Evolutionary conservation across 306 rosid species (phyloP), one percentile per base, ranked within the genome.

Genomic region (Lotus japonicus): DNA sequence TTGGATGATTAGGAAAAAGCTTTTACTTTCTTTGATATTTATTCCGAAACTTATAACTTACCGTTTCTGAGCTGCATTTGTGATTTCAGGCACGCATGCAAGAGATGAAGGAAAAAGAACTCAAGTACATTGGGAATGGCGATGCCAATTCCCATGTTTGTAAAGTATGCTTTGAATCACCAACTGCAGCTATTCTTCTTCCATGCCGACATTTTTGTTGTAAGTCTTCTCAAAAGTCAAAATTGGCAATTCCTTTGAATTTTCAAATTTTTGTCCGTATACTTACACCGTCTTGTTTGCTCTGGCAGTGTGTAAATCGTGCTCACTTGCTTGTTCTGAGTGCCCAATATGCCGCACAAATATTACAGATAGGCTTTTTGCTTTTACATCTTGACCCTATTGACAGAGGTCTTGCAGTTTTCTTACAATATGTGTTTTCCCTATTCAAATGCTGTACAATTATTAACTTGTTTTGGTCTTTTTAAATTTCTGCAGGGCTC

Each of bases 171-270:
- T 94, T 88, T 67, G 98, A 90, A 78, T 79, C 90, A 69, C 96
- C 96, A 11, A 94, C 98, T 7, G 96, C 97, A 38, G 98, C 97
- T 66, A 90, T 94, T 79, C 96, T 94, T 69, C 89, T 94, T 59
- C 98, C 98, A 31, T 94, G 98, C 80, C 89, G 98, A 33, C 98
- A 94, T 83, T 94, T 94, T 88, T 90, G 97, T 78, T 79, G 98
- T 94, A 85, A 88, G 98, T 77, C 58, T 57, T 50, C 14, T 71
- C 45, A 3, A 8, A 61, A 48, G n/a, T 45, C 23, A 41, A 19
- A 14, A 58, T 46, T 60, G 50, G 36, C 52, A 6, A 41, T 72
- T 68, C 43, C 58, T 39, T 54, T 48, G 4, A 6, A 14, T 58
- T 43, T 58, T 36, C 66, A 18, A 21, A 13, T 6, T 38, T n/a